phyloP scores from a whole-genome alignment of 208 protist genomes.

The Leishmania tropica region DNA sequence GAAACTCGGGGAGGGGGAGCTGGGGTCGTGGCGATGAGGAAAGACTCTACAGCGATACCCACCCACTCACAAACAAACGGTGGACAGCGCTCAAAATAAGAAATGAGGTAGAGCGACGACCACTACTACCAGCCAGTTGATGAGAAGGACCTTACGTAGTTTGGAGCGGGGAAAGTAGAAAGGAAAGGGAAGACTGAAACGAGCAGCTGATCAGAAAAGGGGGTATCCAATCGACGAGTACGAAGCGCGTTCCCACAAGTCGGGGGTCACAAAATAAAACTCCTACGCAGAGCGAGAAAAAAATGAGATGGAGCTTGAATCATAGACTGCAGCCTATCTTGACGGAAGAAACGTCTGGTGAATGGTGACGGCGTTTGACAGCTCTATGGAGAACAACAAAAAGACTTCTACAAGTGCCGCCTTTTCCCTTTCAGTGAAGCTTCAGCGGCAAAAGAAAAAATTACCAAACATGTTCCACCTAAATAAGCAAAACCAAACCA shows the following conservation, averaged over 20 bases:
- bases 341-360: neutral
- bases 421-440: neutral
- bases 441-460: neutral
- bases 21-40: neutral
- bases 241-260: neutral
- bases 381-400: neutral
- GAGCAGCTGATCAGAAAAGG: neutral
- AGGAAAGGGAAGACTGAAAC: neutral
- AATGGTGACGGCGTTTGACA: neutral
- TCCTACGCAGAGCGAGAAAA: neutral
- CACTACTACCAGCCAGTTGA: neutral
- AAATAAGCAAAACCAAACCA: neutral
- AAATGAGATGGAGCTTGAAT: neutral
- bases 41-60: neutral
- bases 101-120: neutral
- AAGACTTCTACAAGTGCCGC: neutral
- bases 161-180: neutral
- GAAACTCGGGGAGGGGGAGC: neutral
- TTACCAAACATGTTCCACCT: neutral
- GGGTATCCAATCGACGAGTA: neutral
- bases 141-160: neutral
- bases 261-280: neutral
- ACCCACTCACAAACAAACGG: neutral
- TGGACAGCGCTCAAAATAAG: neutral
- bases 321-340: neutral